Conservation (phyloP, 1,284 basidiomycete species). For the Irpex sp. region DNA sequence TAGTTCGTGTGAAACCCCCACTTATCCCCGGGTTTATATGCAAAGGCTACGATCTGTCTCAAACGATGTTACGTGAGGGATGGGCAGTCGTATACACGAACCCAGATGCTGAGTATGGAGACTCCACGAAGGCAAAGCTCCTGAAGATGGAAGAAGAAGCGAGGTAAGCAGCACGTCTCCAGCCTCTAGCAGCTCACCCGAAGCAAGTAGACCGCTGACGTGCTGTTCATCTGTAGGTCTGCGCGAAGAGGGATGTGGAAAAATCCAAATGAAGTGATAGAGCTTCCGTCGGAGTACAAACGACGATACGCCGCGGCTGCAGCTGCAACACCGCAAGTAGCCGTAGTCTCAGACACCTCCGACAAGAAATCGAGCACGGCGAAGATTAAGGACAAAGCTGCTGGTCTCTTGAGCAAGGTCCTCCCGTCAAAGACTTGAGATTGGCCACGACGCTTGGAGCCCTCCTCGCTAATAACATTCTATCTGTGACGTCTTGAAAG, state of each 20-base stretch:
- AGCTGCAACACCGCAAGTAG: not conserved
- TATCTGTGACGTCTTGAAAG: not conserved
- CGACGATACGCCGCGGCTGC: slow-evolving; percentile 41
- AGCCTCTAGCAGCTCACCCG: not conserved
- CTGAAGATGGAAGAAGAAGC: slow-evolving; percentile 56
- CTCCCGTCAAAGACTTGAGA: not conserved
- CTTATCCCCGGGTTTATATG: slow-evolving; percentile 44
- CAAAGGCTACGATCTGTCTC: slow-evolving; percentile 42
- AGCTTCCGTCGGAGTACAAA: slow-evolving; percentile 80
- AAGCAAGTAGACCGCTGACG: not conserved
- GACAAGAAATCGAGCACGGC: not conserved
- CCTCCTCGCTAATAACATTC: not conserved
- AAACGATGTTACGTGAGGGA: slow-evolving; percentile 77
- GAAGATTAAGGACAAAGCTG: not conserved
- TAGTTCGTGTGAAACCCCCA: slow-evolving; percentile 44
- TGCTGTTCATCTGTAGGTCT: slow-evolving; percentile 30
- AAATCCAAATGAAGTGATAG: slow-evolving; percentile 41
- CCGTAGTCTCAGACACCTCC: not conserved
- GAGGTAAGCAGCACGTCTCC: slow-evolving; percentile 41
- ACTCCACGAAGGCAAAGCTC: slow-evolving; percentile 58
- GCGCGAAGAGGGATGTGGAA: slow-evolving; percentile 71
- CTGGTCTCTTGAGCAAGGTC: not conserved
- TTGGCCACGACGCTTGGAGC: too few relatives aligned
- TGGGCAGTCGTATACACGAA: slow-evolving; percentile 73
- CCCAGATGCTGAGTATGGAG: slow-evolving; percentile 74